Percentiles rank a stretch among this genome's conserved stretches.
Conservation (phyloP, 2,329 filamentous ascomycete genomes). For the Fusarium liriodendri region DNA sequence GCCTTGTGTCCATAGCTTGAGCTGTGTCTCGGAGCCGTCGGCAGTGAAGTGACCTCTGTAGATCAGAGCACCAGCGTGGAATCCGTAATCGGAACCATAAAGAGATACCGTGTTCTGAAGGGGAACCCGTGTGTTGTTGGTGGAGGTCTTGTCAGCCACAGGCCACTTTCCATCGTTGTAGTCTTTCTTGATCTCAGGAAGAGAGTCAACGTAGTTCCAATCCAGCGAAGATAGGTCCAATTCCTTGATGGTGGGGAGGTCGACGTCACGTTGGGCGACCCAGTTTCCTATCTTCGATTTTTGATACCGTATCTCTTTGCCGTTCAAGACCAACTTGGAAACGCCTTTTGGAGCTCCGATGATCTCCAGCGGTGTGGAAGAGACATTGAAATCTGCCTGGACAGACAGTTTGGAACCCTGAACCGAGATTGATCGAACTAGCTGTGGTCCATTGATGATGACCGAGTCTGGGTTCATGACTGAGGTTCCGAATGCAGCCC, state of each 20-base stretch:
- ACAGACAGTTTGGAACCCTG: constrained; percentile 68
- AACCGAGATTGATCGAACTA: constrained; percentile 70
- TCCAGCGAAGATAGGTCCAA: constrained; percentile 65
- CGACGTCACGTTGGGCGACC: constrained; percentile 59
- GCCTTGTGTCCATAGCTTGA: constrained; percentile 72
- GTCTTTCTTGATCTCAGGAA: constrained; percentile 72
- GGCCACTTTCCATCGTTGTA: constrained; percentile 80
- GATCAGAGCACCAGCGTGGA: constrained; percentile 74
- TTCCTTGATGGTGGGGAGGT: constrained; percentile 64
- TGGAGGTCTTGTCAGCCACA: constrained; percentile 65
- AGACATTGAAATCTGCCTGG: constrained; percentile 75
- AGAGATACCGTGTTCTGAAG: constrained; percentile 74
- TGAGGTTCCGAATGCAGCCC: constrained; percentile 48
- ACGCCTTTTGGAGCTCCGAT: constrained; percentile 68
- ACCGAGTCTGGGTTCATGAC: constrained; percentile 45
- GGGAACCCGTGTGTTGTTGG: constrained; percentile 68
- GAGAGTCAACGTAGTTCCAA: constrained; percentile 78
- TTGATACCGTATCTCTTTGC: constrained; percentile 49
- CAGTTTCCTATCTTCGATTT: constrained; percentile 59
- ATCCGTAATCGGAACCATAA: constrained; percentile 79
- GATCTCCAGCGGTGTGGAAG: constrained; percentile 74
- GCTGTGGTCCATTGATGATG: constrained; percentile 73
- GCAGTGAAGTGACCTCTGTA: constrained; percentile 78
- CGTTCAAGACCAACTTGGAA: constrained; percentile 58
- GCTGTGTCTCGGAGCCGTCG: constrained; percentile 65